Evolutionary conservation across 176 grass and related monocot species (phyloP).

Genomic region (Zea luxurians): DNA sequence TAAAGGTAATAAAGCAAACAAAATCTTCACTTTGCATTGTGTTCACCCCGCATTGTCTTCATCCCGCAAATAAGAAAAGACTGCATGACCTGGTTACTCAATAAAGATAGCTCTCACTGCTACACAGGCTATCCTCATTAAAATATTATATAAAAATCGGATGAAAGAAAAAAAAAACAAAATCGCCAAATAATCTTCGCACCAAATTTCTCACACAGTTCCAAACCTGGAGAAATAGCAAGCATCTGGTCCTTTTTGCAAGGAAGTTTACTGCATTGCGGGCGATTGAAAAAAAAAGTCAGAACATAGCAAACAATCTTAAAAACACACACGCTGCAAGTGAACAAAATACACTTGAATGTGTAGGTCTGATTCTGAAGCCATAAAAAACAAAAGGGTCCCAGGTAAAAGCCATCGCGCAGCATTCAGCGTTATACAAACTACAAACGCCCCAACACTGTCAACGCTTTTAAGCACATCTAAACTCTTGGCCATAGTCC

Average conservation of each 20-base stretch:
- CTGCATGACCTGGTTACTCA: no score
- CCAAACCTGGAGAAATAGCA: not conserved
- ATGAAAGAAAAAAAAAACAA: not conserved
- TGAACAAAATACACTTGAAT: constrained; percentile 25
- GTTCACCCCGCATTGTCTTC: no score
- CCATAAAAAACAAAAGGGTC: constrained; percentile 8
- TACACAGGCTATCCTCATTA: not conserved
- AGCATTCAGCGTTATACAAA: constrained; percentile 46
- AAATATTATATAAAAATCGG: not conserved
- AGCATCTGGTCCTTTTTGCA: not conserved
- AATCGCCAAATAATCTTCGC: not conserved
- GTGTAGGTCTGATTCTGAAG: constrained; percentile 23
- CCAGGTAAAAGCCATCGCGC: constrained; percentile 11
- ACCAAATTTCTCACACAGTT: not conserved
- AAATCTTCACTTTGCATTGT: no score
- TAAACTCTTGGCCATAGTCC: constrained; percentile 33
- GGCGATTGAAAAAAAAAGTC: not conserved
- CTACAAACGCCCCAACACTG: constrained; percentile 30
- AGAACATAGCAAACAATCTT: not conserved
- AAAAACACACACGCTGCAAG: not conserved
- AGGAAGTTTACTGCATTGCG: not conserved
- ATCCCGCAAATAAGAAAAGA: no score
- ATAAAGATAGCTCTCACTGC: no score
- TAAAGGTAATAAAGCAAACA: no score
- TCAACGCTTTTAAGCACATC: constrained; percentile 19